Evolutionary conservation across 306 rosid genomes (phyloP).

Genomic region (Luffa aegyptiaca): DNA sequence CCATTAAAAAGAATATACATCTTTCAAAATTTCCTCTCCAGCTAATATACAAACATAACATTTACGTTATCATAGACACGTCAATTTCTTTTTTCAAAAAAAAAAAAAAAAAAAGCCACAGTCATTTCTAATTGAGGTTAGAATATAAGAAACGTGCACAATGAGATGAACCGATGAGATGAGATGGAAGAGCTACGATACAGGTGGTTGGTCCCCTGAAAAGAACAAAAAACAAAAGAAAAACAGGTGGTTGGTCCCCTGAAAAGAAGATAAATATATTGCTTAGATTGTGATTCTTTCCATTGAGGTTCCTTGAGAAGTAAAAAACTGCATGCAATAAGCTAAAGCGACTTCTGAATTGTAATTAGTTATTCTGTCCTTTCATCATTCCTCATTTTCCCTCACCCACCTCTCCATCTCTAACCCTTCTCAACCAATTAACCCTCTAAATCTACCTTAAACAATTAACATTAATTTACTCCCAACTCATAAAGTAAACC

Average conservation of each 20-base stretch:
- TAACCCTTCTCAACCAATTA: not conserved
- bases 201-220: not conserved
- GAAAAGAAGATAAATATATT: not conserved
- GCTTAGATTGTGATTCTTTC: not conserved
- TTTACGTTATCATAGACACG: no score
- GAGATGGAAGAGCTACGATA: no score
- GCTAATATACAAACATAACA: no score
- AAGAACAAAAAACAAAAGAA: not conserved
- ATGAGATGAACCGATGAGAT: no score
- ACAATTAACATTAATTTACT: not conserved
- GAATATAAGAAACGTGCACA: no score
- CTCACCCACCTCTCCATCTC: not conserved
- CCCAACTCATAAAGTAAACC: not conserved
- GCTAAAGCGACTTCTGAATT: not conserved
- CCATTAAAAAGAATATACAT: no score
- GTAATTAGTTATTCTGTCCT: not conserved
- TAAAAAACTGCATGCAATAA: not conserved
- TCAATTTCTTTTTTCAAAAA: no score
- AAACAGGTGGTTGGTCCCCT: not conserved
- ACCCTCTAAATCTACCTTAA: not conserved
- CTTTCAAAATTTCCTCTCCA: no score
- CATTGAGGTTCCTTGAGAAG: not conserved
- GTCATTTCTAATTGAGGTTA: no score
- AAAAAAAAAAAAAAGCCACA: no score
- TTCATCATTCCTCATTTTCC: not conserved